Conservation (phyloP, 2,329 filamentous ascomycete species). For the Cucurbitaria berberidis region DNA sequence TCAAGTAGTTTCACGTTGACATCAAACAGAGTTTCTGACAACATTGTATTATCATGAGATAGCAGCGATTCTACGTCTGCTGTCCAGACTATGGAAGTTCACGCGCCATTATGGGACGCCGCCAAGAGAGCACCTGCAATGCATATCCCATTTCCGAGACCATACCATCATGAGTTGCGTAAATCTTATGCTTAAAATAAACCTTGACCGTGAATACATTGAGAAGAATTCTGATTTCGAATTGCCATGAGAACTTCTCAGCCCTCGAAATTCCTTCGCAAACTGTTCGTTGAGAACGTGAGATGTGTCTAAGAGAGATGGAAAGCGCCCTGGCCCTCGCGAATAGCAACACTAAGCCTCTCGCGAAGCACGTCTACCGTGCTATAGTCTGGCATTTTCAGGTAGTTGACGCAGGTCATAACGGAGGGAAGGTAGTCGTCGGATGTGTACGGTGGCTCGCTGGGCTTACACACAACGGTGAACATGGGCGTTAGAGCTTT, state of each 20-base stretch:
- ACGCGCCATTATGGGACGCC: neutral
- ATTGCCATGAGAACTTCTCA: neutral
- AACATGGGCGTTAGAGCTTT: constrained; percentile 98
- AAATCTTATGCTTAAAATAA: neutral
- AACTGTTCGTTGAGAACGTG: neutral
- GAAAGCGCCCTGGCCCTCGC: constrained; percentile 96
- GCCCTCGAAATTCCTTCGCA: neutral
- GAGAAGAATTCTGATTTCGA: neutral
- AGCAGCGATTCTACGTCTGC: neutral
- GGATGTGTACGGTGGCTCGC: constrained; percentile 87
- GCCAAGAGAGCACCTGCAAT: neutral
- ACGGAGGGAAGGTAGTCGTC: constrained; percentile 99
- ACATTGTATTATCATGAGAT: constrained; percentile 3
- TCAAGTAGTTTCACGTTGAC: no score
- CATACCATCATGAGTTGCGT: neutral
- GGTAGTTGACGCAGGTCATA: constrained; percentile 99
- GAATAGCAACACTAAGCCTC: constrained; percentile 83
- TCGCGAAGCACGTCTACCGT: constrained; percentile 75
- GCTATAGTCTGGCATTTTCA: constrained; percentile 96
- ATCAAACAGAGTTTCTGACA: neutral
- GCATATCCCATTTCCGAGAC: neutral
- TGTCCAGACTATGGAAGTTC: neutral
- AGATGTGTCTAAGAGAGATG: constrained; percentile 74
- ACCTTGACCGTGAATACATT: neutral
- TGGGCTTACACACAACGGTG: constrained; percentile 98